Percentiles rank a stretch among this genome's conserved stretches.
These are phyloP conservation scores for Nicotiana tomentosiformis DNA, from an alignment of 257 asterid species.

Conservation along the genomic window DNA sequence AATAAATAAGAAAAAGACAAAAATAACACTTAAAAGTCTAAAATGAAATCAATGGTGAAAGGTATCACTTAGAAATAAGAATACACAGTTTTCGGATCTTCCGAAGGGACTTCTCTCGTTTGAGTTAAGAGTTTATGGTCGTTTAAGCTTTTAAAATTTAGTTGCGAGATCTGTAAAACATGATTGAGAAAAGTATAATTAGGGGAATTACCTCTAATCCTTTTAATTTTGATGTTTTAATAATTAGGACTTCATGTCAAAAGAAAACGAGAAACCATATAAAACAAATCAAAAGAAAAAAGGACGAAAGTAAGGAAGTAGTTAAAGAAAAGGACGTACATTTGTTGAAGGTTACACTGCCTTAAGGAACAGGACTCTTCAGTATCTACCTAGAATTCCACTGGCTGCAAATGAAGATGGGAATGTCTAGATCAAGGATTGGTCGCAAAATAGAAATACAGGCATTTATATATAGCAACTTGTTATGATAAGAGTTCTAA, in stretches of 20 bases:
- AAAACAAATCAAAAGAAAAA: not conserved
- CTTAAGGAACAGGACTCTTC: constrained; percentile 29
- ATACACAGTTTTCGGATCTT: not conserved
- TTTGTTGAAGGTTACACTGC: constrained; percentile 19
- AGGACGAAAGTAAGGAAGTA: not conserved
- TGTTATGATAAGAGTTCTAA: not conserved
- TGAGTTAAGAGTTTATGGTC: not conserved
- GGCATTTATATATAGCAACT: not conserved
- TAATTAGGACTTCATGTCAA: not conserved
- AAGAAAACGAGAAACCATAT: not conserved
- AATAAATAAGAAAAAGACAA: not conserved
- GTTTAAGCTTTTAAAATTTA: too few relatives aligned
- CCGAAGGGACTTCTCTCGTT: not conserved
- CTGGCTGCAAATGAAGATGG: not conserved
- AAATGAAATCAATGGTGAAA: not conserved
- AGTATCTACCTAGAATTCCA: not conserved
- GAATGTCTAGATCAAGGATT: not conserved
- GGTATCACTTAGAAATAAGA: not conserved
- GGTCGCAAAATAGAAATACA: not conserved
- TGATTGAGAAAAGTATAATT: not conserved
- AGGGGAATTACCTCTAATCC: not conserved
- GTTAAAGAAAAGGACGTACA: not conserved
- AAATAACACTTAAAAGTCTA: not conserved
- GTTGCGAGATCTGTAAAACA: too few relatives aligned
- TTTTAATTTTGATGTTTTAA: not conserved